Evolutionary conservation across 2,329 filamentous ascomycete species (phyloP).

Genomic region (Alternaria brassicicola): DNA sequence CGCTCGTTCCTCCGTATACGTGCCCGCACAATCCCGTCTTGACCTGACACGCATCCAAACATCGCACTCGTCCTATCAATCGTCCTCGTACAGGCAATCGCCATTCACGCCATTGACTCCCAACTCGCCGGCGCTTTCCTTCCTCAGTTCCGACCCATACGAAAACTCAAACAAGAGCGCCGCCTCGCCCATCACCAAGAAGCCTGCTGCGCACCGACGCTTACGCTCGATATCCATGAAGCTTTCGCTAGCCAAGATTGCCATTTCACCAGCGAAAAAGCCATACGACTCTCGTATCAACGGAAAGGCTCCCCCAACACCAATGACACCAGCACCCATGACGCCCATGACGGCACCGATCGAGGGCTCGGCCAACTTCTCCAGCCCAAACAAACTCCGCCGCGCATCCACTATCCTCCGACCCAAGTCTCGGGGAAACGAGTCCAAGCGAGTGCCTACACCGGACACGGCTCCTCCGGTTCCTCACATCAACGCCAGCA

Average conservation of each 20-base stretch:
- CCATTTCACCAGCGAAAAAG: constrained; percentile 43
- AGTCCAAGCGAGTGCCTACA: constrained; percentile 24
- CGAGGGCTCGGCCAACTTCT: constrained; percentile 26
- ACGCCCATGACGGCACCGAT: constrained; percentile 44
- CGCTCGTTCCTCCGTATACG: constrained; percentile 38
- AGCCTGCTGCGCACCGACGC: constrained; percentile 43
- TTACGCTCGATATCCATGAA: constrained; percentile 47
- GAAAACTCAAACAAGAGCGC: constrained; percentile 38
- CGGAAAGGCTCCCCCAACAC: constrained; percentile 34
- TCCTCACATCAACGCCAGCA: constrained; percentile 22
- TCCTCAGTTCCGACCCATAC: constrained; percentile 48
- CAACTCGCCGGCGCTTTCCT: constrained; percentile 41
- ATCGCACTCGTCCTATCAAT: constrained; percentile 25
- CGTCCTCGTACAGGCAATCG: constrained; percentile 15
- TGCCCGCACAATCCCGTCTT: constrained; percentile 24
- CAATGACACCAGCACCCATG: constrained; percentile 33
- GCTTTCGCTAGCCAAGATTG: constrained; percentile 47
- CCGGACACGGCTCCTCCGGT: constrained; percentile 34
- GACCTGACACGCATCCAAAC: constrained; percentile 25
- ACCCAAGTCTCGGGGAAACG: constrained; percentile 29
- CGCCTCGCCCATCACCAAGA: constrained; percentile 43
- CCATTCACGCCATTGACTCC: constrained; percentile 37
- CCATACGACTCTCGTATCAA: constrained; percentile 39
- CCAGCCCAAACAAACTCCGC: constrained; percentile 34
- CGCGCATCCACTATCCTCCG: constrained; percentile 41